A percentile compares a stretch with the other conserved stretches of the same genome.
These are phyloP conservation scores for Sistotremastrum niveocremeum DNA, from an alignment of 768 basidiomycete species.

Conservation along the genomic window DNA sequence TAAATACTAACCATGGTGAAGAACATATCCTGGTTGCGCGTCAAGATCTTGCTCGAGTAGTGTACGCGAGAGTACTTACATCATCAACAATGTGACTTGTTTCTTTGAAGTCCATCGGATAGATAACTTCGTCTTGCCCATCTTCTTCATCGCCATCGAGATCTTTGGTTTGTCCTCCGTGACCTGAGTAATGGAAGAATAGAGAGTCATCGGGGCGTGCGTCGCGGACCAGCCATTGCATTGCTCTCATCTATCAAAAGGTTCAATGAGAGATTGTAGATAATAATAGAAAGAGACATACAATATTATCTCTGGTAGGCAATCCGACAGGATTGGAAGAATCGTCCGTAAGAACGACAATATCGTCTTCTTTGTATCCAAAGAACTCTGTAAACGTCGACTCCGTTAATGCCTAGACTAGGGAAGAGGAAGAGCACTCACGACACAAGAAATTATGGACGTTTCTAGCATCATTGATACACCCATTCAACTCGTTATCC, in stretches of 20 bases:
- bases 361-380: conserved; percentile 64
- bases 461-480: conserved; percentile 85
- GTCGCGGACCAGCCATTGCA: conserved; percentile 83
- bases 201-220: conserved; percentile 75
- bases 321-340: conserved; percentile 39
- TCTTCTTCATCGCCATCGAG: conserved; percentile 72
- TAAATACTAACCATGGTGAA: conserved; percentile 46
- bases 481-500: conserved; percentile 57
- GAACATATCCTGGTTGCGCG: conserved; percentile 40
- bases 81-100: conserved; percentile 82
- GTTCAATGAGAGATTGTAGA: not conserved
- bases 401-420: not conserved
- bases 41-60: not conserved
- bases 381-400: conserved; percentile 30
- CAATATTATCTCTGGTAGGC: conserved; percentile 77
- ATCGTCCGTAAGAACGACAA: conserved; percentile 79
- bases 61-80: conserved; percentile 29
- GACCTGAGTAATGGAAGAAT: conserved; percentile 92
- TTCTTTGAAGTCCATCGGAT: conserved; percentile 64
- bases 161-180: conserved; percentile 86
- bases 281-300: conserved; percentile 19
- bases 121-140: conserved; percentile 83
- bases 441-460: conserved; percentile 64
- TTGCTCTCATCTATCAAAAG: conserved; percentile 44
- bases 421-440: conserved; percentile 19